These are phyloP conservation scores for Kokia cookei DNA, from an alignment of 441 rosid genomes.

Conservation along the genomic window DNA sequence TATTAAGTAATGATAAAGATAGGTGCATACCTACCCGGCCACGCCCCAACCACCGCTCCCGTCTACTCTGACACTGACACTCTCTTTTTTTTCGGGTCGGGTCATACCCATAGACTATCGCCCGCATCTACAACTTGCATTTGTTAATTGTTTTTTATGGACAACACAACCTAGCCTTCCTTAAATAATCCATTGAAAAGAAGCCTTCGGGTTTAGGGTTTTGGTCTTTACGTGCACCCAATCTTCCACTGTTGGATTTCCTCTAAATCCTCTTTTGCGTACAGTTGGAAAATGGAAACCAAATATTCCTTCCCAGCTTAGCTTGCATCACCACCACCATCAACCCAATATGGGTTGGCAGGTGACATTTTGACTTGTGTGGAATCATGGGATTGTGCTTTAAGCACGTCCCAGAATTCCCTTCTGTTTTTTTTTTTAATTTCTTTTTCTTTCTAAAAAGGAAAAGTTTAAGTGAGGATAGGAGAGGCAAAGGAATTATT, in stretches of 20 bases:
- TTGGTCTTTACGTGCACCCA: not conserved
- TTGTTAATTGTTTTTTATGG: too few species aligned
- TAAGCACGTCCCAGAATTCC: too few species aligned
- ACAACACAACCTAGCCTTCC: too few species aligned
- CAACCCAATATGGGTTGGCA: not conserved
- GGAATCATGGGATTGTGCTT: not conserved
- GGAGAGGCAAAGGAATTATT: too few species aligned
- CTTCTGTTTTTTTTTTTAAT: too few species aligned
- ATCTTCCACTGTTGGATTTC: not conserved
- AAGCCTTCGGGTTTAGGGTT: not conserved
- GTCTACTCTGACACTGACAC: too few species aligned
- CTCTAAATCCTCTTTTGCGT: not conserved
- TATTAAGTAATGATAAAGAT: not conserved
- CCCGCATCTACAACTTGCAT: too few species aligned
- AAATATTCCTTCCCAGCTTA: not conserved
- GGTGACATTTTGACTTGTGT: not conserved
- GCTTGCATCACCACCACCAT: not conserved
- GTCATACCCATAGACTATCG: too few species aligned
- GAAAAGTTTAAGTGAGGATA: too few species aligned
- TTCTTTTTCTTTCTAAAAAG: too few species aligned
- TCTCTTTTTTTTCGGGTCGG: too few species aligned
- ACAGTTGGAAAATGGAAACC: not conserved
- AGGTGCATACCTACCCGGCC: not conserved
- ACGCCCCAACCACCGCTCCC: not conserved
- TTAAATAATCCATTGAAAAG: not conserved